Conservation (phyloP, 2,329 filamentous ascomycete genomes). For the Sclerotinia borealis region DNA sequence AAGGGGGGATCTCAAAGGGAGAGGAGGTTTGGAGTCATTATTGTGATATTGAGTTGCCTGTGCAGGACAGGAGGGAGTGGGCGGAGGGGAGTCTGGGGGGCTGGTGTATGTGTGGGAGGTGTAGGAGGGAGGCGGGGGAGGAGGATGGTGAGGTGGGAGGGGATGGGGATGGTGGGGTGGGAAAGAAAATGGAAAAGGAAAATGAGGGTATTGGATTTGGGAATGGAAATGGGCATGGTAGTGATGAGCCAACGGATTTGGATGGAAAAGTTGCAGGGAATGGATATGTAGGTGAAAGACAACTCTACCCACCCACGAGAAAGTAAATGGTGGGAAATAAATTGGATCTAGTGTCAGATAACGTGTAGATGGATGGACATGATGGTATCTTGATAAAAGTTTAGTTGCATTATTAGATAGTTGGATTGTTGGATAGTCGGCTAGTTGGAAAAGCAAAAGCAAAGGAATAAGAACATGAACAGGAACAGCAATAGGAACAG, state of each 20-base stretch:
- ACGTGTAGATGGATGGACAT: too few relatives aligned
- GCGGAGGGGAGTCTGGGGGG: conserved; percentile 82
- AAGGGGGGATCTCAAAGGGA: conserved; percentile 63
- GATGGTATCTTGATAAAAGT: too few relatives aligned
- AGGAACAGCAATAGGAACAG: too few relatives aligned
- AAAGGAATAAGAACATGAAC: too few relatives aligned
- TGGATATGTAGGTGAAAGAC: neutral
- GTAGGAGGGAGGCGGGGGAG: conserved; percentile 59
- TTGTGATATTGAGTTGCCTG: conserved; percentile 74
- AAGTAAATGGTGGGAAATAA: too few relatives aligned
- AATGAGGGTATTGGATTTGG: neutral
- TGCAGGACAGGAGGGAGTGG: conserved; percentile 82
- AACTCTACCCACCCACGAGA: too few relatives aligned
- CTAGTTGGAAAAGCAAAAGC: too few relatives aligned
- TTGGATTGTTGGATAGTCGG: too few relatives aligned
- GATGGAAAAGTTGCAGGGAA: neutral
- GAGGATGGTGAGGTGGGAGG: neutral
- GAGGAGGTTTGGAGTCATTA: conserved; percentile 93
- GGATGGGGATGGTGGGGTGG: neutral
- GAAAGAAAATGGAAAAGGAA: neutral
- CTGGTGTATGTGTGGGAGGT: conserved; percentile 79
- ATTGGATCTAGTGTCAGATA: too few relatives aligned
- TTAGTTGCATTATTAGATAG: too few relatives aligned
- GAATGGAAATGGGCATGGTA: neutral
- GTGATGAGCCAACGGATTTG: neutral